Base-by-base conservation (phyloP, 768 basidiomycete genomes). In the Boletus vermiculosoides region DNA sequence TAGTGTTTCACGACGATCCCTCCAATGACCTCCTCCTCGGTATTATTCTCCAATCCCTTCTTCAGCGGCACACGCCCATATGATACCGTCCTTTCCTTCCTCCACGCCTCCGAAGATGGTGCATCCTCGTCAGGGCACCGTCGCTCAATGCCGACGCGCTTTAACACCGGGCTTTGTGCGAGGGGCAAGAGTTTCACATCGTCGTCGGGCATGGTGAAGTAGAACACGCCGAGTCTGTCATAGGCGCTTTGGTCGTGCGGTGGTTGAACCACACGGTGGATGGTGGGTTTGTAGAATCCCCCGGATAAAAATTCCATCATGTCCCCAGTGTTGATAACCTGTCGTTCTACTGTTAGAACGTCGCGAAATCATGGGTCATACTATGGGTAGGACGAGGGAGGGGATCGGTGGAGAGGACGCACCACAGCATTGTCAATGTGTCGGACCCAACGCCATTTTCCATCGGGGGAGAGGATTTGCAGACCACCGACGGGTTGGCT, bases 311-410 rank as follows among this genome's bases (percentile, higher is more conserved):
- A 82, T 47, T 82, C 79, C 61, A 86, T 69, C 13, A 78, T 78
- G 54, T 86, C 84, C 15, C 84, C 84, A 0, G 79, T 77, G 55
- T 86, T 86, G 47, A 87, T 73, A 13, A 83, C 77, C 85, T 85
- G 30, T 30, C n/a, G 30, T 15, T 46, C 33, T 20, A 16, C 12
- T 13, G 28, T 55, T 6, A 51, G 18, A 18, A 28, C 36, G 15
- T 25, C 13, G 23, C 22, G 20, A 23, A 20, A 42, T 23, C 23
- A 30, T 20, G 30, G 28, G 13, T 22, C 15, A 22, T 9, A 11
- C 28, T 28, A 28, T 5, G 34, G 5, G 16, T 16, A 45, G 18
- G 25, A 11, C 16, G 44, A 45, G 45, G 10, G 34, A 16, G 42
- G 25, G 5, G 15, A 15, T 12, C 28, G 13, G n/a, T 12, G 6